These are phyloP conservation scores for Pseudocercospora macadamiae DNA, from an alignment of 2,329 filamentous ascomycete genomes.

Conservation along the genomic window DNA sequence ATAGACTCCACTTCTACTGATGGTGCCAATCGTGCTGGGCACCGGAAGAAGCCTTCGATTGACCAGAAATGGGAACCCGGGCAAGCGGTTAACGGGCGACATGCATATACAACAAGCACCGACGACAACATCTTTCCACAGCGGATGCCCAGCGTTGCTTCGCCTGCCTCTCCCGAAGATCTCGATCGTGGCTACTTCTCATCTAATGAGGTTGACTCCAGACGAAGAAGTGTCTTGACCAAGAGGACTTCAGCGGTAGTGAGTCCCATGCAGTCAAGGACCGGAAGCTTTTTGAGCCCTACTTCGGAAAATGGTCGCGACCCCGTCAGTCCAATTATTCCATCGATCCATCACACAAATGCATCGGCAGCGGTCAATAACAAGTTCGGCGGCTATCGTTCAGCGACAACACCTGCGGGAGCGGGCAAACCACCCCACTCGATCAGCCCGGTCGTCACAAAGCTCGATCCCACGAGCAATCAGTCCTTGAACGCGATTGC, in stretches of 20 bases:
- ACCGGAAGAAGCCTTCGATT: constrained; percentile 61
- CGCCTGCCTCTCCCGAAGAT: constrained; percentile 53
- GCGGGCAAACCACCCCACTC: constrained; percentile 41
- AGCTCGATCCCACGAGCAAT: constrained; percentile 56
- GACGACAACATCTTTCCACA: constrained; percentile 25
- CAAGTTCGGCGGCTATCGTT: constrained; percentile 32
- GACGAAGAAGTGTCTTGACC: constrained; percentile 63
- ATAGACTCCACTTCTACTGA: constrained; percentile 66
- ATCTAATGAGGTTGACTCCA: constrained; percentile 73
- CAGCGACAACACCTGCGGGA: constrained; percentile 31
- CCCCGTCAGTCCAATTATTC: constrained; percentile 23
- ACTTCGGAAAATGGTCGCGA: constrained; percentile 11
- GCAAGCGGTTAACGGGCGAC: constrained; percentile 25
- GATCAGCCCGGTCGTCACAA: constrained; percentile 59
- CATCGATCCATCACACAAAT: constrained; percentile 23
- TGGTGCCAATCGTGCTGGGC: constrained; percentile 38
- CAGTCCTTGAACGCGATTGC: constrained; percentile 27
- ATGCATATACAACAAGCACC: constrained; percentile 30
- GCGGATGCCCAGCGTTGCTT: constrained; percentile 38
- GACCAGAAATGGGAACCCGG: constrained; percentile 57
- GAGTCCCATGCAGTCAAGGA: constrained; percentile 54
- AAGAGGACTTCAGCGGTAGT: constrained; percentile 62
- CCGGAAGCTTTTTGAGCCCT: constrained; percentile 59
- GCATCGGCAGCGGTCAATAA: constrained; percentile 29
- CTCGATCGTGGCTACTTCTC: constrained; percentile 92